Conservation (phyloP, 1,284 basidiomycete species). For the Rhodotorula sp. region DNA sequence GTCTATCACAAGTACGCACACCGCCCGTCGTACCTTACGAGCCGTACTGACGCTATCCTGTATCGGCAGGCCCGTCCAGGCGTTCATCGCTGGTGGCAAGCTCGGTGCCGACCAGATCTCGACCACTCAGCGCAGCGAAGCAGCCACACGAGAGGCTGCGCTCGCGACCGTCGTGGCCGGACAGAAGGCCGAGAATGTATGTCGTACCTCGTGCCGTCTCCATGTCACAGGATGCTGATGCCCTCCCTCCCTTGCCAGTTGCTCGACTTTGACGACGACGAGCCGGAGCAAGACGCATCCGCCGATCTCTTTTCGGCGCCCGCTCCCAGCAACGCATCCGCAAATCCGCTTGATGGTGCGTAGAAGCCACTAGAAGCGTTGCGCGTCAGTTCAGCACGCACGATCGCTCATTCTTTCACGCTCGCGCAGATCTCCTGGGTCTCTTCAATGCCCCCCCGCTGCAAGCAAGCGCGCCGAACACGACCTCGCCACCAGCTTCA, state of each 20-base stretch:
- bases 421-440: slow-evolving; percentile 38
- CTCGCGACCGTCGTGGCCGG: slow-evolving; percentile 83
- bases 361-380: neutral
- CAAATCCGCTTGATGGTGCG: slow-evolving; percentile 70
- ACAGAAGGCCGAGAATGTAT: slow-evolving; percentile 79
- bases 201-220: neutral
- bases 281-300: slow-evolving; percentile 62
- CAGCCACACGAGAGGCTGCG: slow-evolving; percentile 62
- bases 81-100: slow-evolving; percentile 51
- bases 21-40: slow-evolving; percentile 61
- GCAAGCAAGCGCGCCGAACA: neutral
- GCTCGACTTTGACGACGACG: slow-evolving; percentile 83
- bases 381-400: too few species aligned
- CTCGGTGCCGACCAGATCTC: slow-evolving; percentile 70
- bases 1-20: slow-evolving; percentile 43
- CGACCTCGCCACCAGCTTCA: too few species aligned
- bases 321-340: slow-evolving; percentile 42
- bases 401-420: slow-evolving; percentile 49
- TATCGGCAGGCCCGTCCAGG: slow-evolving; percentile 57
- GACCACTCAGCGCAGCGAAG: slow-evolving; percentile 9
- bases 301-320: slow-evolving; percentile 36
- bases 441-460: slow-evolving; percentile 35
- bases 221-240: neutral
- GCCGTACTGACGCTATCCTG: slow-evolving; percentile 64
- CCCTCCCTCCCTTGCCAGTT: slow-evolving; percentile 48